These are phyloP conservation scores for Eucalyptus cladocalyx DNA, from an alignment of 345 rosid genomes.

Conservation along the genomic window DNA sequence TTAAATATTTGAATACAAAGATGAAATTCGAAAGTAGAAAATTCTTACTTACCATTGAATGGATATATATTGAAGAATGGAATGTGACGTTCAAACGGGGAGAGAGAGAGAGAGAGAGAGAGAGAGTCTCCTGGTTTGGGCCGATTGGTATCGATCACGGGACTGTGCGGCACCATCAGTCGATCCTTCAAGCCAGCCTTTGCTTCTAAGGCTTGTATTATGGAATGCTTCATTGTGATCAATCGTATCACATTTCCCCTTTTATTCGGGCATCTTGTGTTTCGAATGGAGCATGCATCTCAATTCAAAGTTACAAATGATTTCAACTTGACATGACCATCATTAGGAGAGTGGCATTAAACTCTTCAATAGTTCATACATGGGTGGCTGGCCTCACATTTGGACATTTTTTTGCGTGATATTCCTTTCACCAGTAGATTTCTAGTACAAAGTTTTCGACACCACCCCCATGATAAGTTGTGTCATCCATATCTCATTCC, in stretches of 20 bases:
- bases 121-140: not conserved
- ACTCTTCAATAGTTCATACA: not conserved
- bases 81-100: too few species aligned
- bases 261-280: too few species aligned
- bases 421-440: not conserved
- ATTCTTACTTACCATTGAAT: too few species aligned
- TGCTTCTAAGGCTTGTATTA: not conserved
- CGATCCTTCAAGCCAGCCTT: not conserved
- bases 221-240: not conserved
- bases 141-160: not conserved
- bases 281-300: not conserved
- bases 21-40: too few species aligned
- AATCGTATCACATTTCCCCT: not conserved
- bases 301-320: not conserved
- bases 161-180: not conserved
- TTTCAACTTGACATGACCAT: not conserved
- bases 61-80: too few species aligned
- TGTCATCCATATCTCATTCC: not conserved
- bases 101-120: too few species aligned
- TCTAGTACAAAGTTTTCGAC: not conserved
- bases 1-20: not conserved
- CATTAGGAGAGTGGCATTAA: not conserved
- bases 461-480: not conserved
- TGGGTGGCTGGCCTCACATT: fast-evolving
- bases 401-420: not conserved